Conservation (phyloP, 108 stramenopile genomes). For the Skeletonema menzelii region DNA sequence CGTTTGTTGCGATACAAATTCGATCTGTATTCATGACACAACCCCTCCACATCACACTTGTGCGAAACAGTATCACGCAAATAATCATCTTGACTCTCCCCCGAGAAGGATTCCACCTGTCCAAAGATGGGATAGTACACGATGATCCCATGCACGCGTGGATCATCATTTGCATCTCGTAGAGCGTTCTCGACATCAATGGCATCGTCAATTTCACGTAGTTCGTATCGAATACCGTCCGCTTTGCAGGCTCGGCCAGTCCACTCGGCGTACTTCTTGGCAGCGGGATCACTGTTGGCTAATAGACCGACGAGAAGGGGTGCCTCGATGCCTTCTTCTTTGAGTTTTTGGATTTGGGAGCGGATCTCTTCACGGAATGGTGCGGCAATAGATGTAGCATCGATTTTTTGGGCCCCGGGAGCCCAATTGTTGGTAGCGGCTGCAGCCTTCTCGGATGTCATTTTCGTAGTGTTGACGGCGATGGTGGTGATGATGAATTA, state of each 20-base stretch:
- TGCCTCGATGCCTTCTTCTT: conserved; percentile 70
- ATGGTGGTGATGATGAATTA: neutral
- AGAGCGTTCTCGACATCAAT: conserved; percentile 90
- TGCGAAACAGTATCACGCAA: conserved; percentile 90
- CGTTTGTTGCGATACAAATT: conserved; percentile 95
- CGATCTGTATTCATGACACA: conserved; percentile 91
- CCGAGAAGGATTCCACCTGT: conserved; percentile 90
- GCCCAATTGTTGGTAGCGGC: neutral
- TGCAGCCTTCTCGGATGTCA: neutral
- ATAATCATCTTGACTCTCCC: conserved; percentile 95
- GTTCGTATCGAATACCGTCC: conserved; percentile 94
- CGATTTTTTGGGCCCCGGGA: conserved; percentile 64
- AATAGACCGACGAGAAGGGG: conserved; percentile 94
- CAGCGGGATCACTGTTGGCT: conserved; percentile 92
- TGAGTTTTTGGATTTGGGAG: conserved; percentile 65
- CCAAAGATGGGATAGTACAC: conserved; percentile 99
- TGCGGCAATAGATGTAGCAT: conserved; percentile 79
- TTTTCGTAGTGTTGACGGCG: neutral
- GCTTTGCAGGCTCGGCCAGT: conserved; percentile 87
- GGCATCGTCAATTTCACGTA: conserved; percentile 76
- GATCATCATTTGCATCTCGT: conserved; percentile 91
- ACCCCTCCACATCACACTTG: conserved; percentile 96
- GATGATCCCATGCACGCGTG: conserved; percentile 94
- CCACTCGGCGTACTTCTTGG: conserved; percentile 95
- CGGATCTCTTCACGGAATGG: conserved; percentile 92